Evolutionary conservation across 2,329 filamentous ascomycete species (phyloP).

Genomic region (Taxawa tesnikishii): DNA sequence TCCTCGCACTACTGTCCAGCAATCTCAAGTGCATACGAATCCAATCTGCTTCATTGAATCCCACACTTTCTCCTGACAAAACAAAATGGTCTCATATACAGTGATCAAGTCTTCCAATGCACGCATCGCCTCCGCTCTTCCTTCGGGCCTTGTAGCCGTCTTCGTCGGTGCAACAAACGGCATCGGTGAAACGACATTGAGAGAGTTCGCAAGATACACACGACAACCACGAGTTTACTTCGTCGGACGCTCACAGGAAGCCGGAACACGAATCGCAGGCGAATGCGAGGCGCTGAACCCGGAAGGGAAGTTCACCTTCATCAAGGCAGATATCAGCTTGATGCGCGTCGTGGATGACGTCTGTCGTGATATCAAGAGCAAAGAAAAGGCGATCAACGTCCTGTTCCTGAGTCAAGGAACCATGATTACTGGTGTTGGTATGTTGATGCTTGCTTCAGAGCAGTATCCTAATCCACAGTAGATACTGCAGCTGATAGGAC

Average conservation of each 20-base stretch:
- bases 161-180: constrained; percentile 41
- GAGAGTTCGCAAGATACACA: constrained; percentile 30
- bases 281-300: constrained; percentile 34
- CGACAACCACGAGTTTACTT: constrained; percentile 32
- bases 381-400: constrained; percentile 39
- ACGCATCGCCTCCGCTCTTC: constrained; percentile 19
- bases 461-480: not conserved
- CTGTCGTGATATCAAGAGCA: constrained; percentile 34
- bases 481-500: not conserved
- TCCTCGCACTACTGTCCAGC: no score
- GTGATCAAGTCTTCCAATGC: constrained; percentile 23
- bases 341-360: constrained; percentile 36
- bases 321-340: constrained; percentile 33
- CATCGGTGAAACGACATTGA: constrained; percentile 36
- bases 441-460: no score
- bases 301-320: constrained; percentile 32
- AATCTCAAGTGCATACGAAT: no score
- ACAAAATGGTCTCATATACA: constrained; percentile 25
- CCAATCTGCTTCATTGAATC: no score
- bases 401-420: constrained; percentile 37
- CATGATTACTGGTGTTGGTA: constrained; percentile 12
- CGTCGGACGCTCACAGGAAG: constrained; percentile 32
- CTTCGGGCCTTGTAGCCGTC: constrained; percentile 31
- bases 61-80: no score
- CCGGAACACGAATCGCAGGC: constrained; percentile 26